phyloP scores from a whole-genome alignment of 306 rosid species.

The Echinosophora koreensis region DNA sequence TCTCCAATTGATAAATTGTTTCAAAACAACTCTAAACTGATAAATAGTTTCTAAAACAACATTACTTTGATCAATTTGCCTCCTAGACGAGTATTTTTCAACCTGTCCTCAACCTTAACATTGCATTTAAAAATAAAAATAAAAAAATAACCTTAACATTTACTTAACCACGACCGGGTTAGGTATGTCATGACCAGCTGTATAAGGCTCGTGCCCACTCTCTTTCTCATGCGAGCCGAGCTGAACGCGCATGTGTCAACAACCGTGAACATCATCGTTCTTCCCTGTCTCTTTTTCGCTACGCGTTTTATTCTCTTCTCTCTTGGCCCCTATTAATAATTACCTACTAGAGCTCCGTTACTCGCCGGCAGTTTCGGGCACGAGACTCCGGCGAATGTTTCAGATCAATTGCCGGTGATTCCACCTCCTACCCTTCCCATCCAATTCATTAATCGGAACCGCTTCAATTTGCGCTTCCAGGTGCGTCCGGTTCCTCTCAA shows the following conservation, averaged over 20 bases:
- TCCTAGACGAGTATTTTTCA: no score
- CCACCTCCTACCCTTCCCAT: neutral
- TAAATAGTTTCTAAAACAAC: no score
- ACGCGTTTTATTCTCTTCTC: conserved; percentile 35
- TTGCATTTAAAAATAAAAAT: no score
- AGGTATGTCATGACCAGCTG: conserved; percentile 32
- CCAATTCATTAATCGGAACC: neutral
- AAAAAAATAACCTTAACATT: neutral
- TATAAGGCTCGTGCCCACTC: conserved; percentile 51
- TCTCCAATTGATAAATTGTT: no score
- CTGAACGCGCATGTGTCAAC: conserved; percentile 40
- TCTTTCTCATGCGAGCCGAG: conserved; percentile 37
- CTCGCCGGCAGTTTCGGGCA: conserved; percentile 38
- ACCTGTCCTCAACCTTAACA: no score
- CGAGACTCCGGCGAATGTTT: conserved; percentile 41
- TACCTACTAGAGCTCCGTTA: conserved; percentile 25
- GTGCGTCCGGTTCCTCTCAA: neutral
- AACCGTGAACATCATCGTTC: conserved; percentile 40
- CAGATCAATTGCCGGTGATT: conserved; percentile 21
- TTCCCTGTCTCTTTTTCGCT: conserved; percentile 23
- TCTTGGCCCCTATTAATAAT: conserved; percentile 1
- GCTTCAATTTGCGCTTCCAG: neutral
- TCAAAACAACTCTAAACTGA: no score
- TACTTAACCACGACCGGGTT: conserved; percentile 42
- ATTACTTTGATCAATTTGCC: no score